Percentiles rank a stretch among this genome's conserved stretches.
These are phyloP conservation scores for Pichia cactophila DNA, from an alignment of 1,139 yeast species.

Conservation along the genomic window DNA sequence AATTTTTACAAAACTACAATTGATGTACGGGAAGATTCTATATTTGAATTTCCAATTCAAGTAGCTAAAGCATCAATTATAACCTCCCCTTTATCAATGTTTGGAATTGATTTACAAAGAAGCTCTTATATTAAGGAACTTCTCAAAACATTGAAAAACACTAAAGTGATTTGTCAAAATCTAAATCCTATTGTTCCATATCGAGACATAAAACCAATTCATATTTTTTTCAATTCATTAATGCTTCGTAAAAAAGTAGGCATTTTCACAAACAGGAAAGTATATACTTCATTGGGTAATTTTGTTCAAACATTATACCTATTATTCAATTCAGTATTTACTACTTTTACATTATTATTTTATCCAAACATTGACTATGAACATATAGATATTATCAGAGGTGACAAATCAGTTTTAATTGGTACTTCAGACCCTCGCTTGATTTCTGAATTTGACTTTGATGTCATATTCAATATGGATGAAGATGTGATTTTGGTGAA, in stretches of 20 bases:
- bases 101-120: constrained; percentile 26
- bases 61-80: constrained; percentile 24
- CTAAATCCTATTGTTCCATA: constrained; percentile 17
- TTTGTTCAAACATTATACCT: constrained; percentile 37
- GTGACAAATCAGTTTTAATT: constrained; percentile 39
- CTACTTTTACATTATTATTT: constrained; percentile 37
- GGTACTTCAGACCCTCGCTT: constrained; percentile 53
- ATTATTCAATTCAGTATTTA: constrained; percentile 29
- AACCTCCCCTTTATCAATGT: constrained; percentile 20
- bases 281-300: constrained; percentile 44
- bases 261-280: constrained; percentile 42
- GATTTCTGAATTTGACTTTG: constrained; percentile 40
- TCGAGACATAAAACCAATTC: constrained; percentile 17
- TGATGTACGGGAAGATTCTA: constrained; percentile 10
- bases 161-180: not conserved
- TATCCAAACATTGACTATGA: constrained; percentile 50
- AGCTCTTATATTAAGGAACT: constrained; percentile 16
- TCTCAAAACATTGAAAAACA: constrained; percentile 6
- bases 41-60: constrained; percentile 25
- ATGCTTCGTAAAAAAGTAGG: constrained; percentile 43
- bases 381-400: constrained; percentile 39
- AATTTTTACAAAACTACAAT: constrained; percentile 18
- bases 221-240: constrained; percentile 40
- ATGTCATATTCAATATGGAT: constrained; percentile 45
- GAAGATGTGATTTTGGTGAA: constrained; percentile 6